Conservation (phyloP, 257 asterid species). For the Solanum sitiens region DNA sequence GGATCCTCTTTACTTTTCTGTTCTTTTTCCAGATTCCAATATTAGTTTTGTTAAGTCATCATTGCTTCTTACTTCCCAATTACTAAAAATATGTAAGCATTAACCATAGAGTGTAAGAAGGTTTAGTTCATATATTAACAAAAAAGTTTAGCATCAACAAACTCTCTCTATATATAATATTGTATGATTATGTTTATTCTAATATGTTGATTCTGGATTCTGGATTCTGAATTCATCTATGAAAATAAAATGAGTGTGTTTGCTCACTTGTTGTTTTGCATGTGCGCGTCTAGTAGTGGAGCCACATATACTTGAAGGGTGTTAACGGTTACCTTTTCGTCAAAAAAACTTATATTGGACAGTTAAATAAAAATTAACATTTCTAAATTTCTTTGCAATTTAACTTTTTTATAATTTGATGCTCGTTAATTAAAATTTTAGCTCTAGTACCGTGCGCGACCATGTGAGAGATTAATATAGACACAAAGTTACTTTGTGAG, state of each 20-base stretch:
- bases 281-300: background rate
- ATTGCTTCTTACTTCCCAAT: background rate
- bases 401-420: too few relatives aligned
- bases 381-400: too few relatives aligned
- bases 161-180: too few relatives aligned
- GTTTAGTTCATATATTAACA: background rate
- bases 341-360: too few relatives aligned
- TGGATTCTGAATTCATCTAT: background rate
- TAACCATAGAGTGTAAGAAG: background rate
- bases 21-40: background rate
- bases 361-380: too few relatives aligned
- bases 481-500: slow-evolving; percentile 11
- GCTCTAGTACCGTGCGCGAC: background rate
- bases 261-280: background rate
- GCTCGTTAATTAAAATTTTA: too few relatives aligned
- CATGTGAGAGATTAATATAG: background rate
- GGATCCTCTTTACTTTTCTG: background rate
- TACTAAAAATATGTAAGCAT: background rate
- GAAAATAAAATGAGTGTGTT: background rate
- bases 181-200: background rate
- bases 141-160: background rate
- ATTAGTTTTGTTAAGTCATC: background rate
- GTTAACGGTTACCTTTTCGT: background rate
- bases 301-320: background rate
- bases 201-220: background rate